Base-by-base conservation (phyloP, 108 stramenopile genomes). In the Conticribra guillardii region DNA sequence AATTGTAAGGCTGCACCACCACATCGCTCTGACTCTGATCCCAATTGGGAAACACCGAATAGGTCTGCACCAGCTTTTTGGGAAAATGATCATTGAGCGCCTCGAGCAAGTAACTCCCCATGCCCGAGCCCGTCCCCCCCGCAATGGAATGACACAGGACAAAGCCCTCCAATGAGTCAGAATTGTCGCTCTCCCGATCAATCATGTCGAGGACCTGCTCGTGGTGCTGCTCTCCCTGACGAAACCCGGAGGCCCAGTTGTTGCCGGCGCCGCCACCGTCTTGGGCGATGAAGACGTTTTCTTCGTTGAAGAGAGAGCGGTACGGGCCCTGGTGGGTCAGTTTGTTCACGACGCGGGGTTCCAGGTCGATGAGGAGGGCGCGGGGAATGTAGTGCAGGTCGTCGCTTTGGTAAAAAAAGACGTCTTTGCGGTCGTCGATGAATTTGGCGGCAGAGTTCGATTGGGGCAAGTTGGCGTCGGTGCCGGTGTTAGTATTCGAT, bases 191-290 rank as follows among this genome's bases (percentile, higher is more conserved):
- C 76, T 99, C 99, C 32, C 99, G 85, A 79, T 99, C 99, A 66
- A 99, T 97, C 97, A 99, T 99, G 69, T 99, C 99, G 84, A 98
- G 69, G 7, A 99, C 88, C 54, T 94, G 81, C 67, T 99, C 99
- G 63, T 94, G 90, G 69, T 96, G 90, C 60, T 96, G 85, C 60
- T 91, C 86, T 9, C 92, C 96, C 86, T 97, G 96, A 23, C 93
- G 88, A 73, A 89, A 94, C 3, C 96, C 96, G 17, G 81, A 83
- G 9, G 96, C 96, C 99, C 99, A 99, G 71, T 99, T 99, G 74
- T 99, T 99, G 1, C 99, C 99, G 16, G 99, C 99, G 24, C 99
- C 99, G 11, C 99, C 99, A 11, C 99, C 99, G 45, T 98, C 97
- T 64, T 93, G 74, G 21, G 96, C 92, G 23, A 98, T 83, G 71